These are phyloP conservation scores for Hibiscus trionum DNA, from an alignment of 345 rosid species.

Conservation along the genomic window DNA sequence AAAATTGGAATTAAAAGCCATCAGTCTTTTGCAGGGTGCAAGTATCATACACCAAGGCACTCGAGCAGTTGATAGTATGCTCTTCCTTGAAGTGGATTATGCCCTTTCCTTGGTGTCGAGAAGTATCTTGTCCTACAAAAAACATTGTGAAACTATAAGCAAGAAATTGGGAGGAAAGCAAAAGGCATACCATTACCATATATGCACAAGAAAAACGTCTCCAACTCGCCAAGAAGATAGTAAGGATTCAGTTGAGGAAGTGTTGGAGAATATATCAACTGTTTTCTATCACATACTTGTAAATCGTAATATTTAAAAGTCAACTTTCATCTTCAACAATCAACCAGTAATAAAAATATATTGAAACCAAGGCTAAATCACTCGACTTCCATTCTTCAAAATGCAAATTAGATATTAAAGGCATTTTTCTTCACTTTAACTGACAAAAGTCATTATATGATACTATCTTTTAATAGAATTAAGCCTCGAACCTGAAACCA, in stretches of 20 bases:
- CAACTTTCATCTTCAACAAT: background rate
- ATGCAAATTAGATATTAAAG: background rate
- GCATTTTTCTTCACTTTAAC: background rate
- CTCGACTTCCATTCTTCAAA: background rate
- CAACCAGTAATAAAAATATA: background rate
- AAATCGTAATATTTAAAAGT: background rate
- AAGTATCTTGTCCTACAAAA: slow-evolving; percentile 81
- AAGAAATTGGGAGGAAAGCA: background rate
- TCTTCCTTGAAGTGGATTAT: slow-evolving; percentile 96
- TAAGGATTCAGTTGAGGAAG: background rate
- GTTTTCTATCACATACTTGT: background rate
- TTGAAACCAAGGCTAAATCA: background rate
- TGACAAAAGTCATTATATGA: background rate
- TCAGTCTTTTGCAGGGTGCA: slow-evolving; percentile 1
- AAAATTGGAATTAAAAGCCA: background rate
- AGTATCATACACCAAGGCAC: slow-evolving; percentile 77
- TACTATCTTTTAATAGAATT: background rate
- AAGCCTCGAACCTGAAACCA: background rate
- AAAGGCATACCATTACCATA: background rate
- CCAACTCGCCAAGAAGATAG: background rate
- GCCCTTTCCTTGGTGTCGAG: slow-evolving; percentile 92
- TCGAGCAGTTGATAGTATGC: slow-evolving; percentile 95
- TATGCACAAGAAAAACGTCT: background rate
- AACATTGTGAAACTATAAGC: slow-evolving; percentile 6
- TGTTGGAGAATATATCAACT: background rate